Conservation (phyloP, 2,329 filamentous ascomycete genomes). For the Microthyrium microscopicum region DNA sequence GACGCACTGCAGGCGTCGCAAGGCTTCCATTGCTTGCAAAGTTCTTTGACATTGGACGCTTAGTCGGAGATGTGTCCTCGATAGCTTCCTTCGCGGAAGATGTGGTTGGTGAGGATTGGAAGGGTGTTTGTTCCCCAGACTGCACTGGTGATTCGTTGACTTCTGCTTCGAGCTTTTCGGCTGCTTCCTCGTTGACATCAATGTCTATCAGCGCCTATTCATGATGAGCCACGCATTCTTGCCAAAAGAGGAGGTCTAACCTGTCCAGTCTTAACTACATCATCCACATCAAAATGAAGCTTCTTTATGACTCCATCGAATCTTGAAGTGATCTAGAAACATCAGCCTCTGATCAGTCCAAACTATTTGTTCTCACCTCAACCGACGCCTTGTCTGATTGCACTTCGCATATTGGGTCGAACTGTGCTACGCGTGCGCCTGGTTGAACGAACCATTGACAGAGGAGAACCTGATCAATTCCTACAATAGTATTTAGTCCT, state of each 20-base stretch:
- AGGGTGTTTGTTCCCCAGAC: background rate
- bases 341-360: conserved; percentile 11
- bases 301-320: conserved; percentile 95
- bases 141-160: background rate
- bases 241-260: conserved; percentile 19
- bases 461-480: no score
- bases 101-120: no score
- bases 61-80: background rate
- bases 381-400: conserved; percentile 86
- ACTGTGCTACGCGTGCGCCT: conserved; percentile 89
- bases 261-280: conserved; percentile 86
- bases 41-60: conserved; percentile 8
- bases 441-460: conserved; percentile 94
- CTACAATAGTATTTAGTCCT: no score
- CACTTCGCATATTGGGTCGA: conserved; percentile 93
- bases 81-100: background rate
- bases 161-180: background rate
- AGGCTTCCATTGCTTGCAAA: conserved; percentile 54
- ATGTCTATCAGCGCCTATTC: conserved; percentile 28
- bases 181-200: conserved; percentile 5
- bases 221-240: conserved; percentile 29
- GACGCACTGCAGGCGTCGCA: conserved; percentile 83
- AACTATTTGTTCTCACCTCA: conserved; percentile 25
- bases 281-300: conserved; percentile 85
- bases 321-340: conserved; percentile 93